These are phyloP conservation scores for Pyrenophora seminiperda DNA, from an alignment of 2,329 filamentous ascomycete species.

Conservation along the genomic window DNA sequence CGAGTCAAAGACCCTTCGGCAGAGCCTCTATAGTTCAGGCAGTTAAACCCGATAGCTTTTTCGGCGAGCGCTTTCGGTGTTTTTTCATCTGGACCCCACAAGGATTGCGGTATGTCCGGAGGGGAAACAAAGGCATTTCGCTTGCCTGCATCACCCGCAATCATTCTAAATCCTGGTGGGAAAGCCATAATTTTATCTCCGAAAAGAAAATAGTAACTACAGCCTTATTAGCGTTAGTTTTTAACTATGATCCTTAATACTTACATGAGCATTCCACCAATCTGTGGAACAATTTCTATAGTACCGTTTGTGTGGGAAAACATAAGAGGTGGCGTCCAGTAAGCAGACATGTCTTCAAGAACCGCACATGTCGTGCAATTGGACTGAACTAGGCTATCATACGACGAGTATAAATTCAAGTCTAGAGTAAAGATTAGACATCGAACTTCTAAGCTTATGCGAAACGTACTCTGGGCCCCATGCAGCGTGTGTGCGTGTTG, in stretches of 20 bases:
- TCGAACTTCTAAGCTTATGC: constrained; percentile 3
- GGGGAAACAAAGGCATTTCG: constrained; percentile 66
- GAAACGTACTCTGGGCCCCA: constrained; percentile 69
- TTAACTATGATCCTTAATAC: constrained; percentile 49
- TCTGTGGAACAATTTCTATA: constrained; percentile 71
- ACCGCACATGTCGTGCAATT: constrained; percentile 83
- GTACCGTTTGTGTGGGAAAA: constrained; percentile 73
- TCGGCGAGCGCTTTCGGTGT: constrained; percentile 13
- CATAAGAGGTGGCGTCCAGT: constrained; percentile 80
- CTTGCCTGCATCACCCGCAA: constrained; percentile 72
- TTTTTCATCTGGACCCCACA: constrained; percentile 14
- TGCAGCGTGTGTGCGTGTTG: constrained; percentile 68
- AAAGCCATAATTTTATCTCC: constrained; percentile 70
- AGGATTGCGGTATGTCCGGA: constrained; percentile 3
- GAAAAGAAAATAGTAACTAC: constrained; percentile 80
- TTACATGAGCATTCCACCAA: constrained; percentile 83
- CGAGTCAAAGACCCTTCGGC: constrained; percentile 10
- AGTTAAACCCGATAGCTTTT: constrained; percentile 24
- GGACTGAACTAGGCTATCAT: constrained; percentile 55
- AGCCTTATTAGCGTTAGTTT: constrained; percentile 8
- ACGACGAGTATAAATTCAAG: constrained; percentile 2
- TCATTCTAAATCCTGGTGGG: constrained; percentile 78
- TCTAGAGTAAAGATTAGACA: constrained; percentile 41
- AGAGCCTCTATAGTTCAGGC: constrained; percentile 14
- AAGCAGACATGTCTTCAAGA: constrained; percentile 81